phyloP scores from a whole-genome alignment of 2,329 filamentous ascomycete genomes.

The Xylaria sp. region DNA sequence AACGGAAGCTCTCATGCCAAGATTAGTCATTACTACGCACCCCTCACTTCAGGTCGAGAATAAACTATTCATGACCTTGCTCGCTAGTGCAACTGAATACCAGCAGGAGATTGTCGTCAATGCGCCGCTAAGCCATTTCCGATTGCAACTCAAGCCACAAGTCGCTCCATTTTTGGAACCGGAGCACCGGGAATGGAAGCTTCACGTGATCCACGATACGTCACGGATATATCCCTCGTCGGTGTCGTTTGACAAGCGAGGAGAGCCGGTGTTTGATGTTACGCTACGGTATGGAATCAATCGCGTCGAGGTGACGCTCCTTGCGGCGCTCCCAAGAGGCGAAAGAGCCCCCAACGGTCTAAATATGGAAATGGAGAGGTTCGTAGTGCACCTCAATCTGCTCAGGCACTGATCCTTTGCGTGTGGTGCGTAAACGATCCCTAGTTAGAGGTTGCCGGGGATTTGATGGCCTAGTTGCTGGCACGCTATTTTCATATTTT shows the following conservation, averaged over 20 bases:
- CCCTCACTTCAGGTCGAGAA: constrained; percentile 70
- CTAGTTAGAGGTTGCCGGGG: neutral
- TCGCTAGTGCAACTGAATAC: constrained; percentile 71
- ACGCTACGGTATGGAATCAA: constrained; percentile 78
- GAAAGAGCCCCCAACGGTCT: constrained; percentile 66
- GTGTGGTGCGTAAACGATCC: neutral
- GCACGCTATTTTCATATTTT: neutral
- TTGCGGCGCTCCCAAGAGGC: constrained; percentile 73
- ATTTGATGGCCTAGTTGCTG: neutral
- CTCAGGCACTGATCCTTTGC: constrained; percentile 40
- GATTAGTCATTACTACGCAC: constrained; percentile 56
- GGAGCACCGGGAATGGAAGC: constrained; percentile 73
- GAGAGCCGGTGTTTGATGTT: constrained; percentile 78
- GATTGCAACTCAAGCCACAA: constrained; percentile 75
- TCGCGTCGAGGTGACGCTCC: constrained; percentile 79
- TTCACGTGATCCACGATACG: constrained; percentile 78
- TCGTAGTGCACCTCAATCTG: constrained; percentile 80
- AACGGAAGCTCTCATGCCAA: constrained; percentile 47
- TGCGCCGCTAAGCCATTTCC: constrained; percentile 72
- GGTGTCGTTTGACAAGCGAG: constrained; percentile 63
- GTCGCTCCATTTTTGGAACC: constrained; percentile 70
- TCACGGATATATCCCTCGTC: constrained; percentile 64
- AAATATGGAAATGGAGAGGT: constrained; percentile 79
- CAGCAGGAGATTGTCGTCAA: constrained; percentile 79
- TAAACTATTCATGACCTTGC: constrained; percentile 71